These are phyloP conservation scores for Ceratocystis huliohia DNA, from an alignment of 2,329 filamentous ascomycete species.

Conservation along the genomic window DNA sequence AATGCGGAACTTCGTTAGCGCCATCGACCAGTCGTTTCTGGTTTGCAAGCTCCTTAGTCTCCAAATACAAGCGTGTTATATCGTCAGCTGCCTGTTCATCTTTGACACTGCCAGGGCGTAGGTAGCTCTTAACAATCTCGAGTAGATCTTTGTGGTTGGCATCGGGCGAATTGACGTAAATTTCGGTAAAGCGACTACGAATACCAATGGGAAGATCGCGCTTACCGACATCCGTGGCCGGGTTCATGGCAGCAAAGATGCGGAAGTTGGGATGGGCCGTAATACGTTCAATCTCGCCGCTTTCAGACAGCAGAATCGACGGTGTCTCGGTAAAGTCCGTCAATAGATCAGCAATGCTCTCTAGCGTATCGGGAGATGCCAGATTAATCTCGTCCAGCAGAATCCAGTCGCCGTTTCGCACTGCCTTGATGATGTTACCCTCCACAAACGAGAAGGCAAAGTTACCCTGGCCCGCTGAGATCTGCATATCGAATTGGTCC, in stretches of 20 bases:
- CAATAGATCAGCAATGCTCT: constrained; percentile 82
- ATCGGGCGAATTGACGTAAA: constrained; percentile 88
- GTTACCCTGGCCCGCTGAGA: constrained; percentile 41
- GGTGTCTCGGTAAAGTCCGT: constrained; percentile 59
- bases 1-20: constrained; percentile 89
- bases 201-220: constrained; percentile 81
- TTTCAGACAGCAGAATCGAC: constrained; percentile 82
- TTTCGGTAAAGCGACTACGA: constrained; percentile 83
- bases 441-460: constrained; percentile 96
- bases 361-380: constrained; percentile 84
- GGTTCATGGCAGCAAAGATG: constrained; percentile 98
- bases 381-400: constrained; percentile 95
- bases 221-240: constrained; percentile 93
- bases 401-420: constrained; percentile 92
- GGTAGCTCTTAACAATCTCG: constrained; percentile 76
- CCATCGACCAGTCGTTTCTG: constrained; percentile 84
- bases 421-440: constrained; percentile 91
- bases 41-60: constrained; percentile 68
- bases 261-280: constrained; percentile 84
- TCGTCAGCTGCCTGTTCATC: constrained; percentile 65
- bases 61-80: constrained; percentile 75
- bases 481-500: constrained; percentile 66
- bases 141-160: constrained; percentile 74
- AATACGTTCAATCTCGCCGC: constrained; percentile 81
- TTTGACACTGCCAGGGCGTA: constrained; percentile 57